Base-by-base conservation (phyloP, 108 stramenopile species). In the Cyclotella baltica region DNA sequence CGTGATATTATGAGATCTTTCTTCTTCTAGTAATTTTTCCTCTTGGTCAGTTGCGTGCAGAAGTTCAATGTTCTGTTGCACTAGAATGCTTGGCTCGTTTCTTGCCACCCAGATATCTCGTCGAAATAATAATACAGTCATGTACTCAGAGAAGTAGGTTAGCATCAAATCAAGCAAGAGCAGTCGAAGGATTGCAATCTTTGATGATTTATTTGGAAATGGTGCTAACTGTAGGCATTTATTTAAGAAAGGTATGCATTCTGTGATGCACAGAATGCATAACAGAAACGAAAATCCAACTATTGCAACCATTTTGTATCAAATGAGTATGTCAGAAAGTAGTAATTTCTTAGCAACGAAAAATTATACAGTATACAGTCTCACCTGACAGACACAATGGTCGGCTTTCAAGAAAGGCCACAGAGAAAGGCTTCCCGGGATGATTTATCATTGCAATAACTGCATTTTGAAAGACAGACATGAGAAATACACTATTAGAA, bases 381-480 rank as follows among this genome's bases (percentile, higher is more conserved):
- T 61, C 43, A 76, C 75, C 57, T 48, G 79, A 75, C n/a, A 80
- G 30, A 47, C 62, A 55, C 9, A 80, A 57, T 9, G 73, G 48
- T 30, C 58, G 79, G 30, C 71, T 75, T 33, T 91, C 90, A 28
- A 88, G 59, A 25, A 91, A 81, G 5, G 71, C 74, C 4, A 77
- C 75, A 50, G 75, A 85, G 65, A 88, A 91, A 23, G 88, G 88
- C 20, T 37, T 61, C 46, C 90, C 90, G 9, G 56, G 58, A 38
- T 91, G 90, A 61, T 84, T 89, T 22, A 88, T 68, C 30, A 91
- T 29, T 10, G 83, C 69, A 58, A 78, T 75, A 9, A 89, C 75
- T 22, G 83, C 83, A 69, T 77, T 87, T 62, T 91, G 90, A 37
- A 88, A 84, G 3, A 91, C 62, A 37, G 88, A 89, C 11, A 89